phyloP scores from a whole-genome alignment of 2,329 filamentous ascomycete genomes.

The Talaromyces sp. region DNA sequence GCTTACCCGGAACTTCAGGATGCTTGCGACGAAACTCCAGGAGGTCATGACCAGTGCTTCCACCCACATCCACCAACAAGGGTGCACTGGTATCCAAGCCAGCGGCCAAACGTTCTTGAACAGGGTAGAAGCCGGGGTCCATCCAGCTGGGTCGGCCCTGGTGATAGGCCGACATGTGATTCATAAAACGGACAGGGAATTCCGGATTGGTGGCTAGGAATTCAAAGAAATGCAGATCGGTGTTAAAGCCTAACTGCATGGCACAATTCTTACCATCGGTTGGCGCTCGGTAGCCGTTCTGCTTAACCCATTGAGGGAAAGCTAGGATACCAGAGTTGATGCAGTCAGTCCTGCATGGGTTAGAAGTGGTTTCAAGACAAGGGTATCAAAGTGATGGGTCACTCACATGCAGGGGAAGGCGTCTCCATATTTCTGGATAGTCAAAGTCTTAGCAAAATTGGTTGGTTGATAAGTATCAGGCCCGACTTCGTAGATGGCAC shows the following conservation, averaged over 20 bases:
- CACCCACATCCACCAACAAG: constrained; percentile 26
- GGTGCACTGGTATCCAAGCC: constrained; percentile 19
- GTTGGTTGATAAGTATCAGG: constrained; percentile 28
- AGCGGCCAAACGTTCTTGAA: constrained; percentile 22
- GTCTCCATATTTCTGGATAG: constrained; percentile 24
- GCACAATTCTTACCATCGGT: constrained; percentile 24
- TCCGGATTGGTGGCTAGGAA: constrained; percentile 27
- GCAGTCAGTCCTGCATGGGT: constrained; percentile 24
- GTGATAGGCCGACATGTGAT: constrained; percentile 39
- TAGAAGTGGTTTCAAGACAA: constrained; percentile 19
- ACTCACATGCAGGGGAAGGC: constrained; percentile 27
- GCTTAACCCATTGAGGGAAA: constrained; percentile 27
- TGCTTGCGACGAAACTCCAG: constrained; percentile 37
- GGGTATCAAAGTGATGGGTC: neutral
- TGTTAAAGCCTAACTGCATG: constrained; percentile 29
- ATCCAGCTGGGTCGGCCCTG: constrained; percentile 39
- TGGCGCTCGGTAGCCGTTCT: constrained; percentile 28
- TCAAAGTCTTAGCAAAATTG: constrained; percentile 26
- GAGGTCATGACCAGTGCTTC: constrained; percentile 24
- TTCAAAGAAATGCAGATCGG: constrained; percentile 29
- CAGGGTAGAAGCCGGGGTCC: constrained; percentile 23
- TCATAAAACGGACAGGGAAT: constrained; percentile 38
- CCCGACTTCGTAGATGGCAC: constrained; percentile 30
- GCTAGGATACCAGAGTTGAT: constrained; percentile 25
- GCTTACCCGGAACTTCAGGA: constrained; percentile 37